Conservation (phyloP, 2,329 filamentous ascomycete genomes). For the Aspergillus sp. region DNA sequence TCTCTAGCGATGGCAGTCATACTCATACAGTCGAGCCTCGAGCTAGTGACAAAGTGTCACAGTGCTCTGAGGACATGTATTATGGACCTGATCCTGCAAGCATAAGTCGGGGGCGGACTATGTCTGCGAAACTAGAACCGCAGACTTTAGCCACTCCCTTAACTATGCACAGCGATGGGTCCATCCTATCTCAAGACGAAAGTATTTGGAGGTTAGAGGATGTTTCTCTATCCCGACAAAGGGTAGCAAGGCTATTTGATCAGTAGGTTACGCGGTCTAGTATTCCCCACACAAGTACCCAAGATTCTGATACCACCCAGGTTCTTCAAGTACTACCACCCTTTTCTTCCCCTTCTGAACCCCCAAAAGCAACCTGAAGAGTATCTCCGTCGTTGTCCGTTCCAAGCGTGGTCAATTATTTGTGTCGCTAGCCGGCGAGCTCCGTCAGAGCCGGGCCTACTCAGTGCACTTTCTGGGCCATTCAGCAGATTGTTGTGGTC, state of each 20-base stretch:
- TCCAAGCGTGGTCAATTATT: conserved; percentile 66
- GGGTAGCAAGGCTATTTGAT: conserved; percentile 45
- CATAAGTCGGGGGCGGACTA: conserved; percentile 27
- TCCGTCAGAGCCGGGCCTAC: conserved; percentile 52
- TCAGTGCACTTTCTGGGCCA: conserved; percentile 51
- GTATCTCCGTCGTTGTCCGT: conserved; percentile 56
- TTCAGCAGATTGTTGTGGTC: conserved; percentile 60
- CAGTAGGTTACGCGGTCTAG: conserved; percentile 28
- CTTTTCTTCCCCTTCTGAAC: conserved; percentile 62
- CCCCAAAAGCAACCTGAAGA: conserved; percentile 54
- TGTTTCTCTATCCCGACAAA: conserved; percentile 37
- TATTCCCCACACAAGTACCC: background rate
- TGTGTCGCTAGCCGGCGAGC: conserved; percentile 61
- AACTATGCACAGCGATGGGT: conserved; percentile 32
- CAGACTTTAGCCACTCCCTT: conserved; percentile 35
- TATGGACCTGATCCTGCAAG: conserved; percentile 31
- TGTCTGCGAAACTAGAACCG: conserved; percentile 35
- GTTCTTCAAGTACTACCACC: conserved; percentile 64
- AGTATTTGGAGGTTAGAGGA: conserved; percentile 53
- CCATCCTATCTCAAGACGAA: conserved; percentile 38
- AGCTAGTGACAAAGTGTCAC: conserved; percentile 32
- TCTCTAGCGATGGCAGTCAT: conserved; percentile 32
- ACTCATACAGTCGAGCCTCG: conserved; percentile 25
- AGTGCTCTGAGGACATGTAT: conserved; percentile 36
- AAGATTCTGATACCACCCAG: conserved; percentile 32